phyloP scores from a whole-genome alignment of 176 grass and related monocot species.

The barley (Hordeum vulgare) region MorexV3_pseudomolecules_assembly NC_058518.1:435346549-435347048 shows the following conservation, averaged over 20 bases:
- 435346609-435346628: slow-evolving; percentile 4
- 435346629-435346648: slow-evolving; percentile 44
- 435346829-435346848: not conserved
- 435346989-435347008: too few relatives aligned
- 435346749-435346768: not conserved
- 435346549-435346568: not conserved
- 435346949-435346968: not conserved
- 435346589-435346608: too few relatives aligned
- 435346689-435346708: slow-evolving; percentile 36
- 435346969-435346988: not conserved
- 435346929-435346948: not conserved
- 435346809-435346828: not conserved
- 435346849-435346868: slow-evolving; percentile 43
- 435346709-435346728: slow-evolving; percentile 56
- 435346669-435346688: slow-evolving; percentile 55
- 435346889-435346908: slow-evolving; percentile 47
- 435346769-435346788: not conserved
- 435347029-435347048: too few relatives aligned
- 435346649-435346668: slow-evolving; percentile 55
- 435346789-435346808: not conserved
- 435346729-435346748: slow-evolving; percentile 59
- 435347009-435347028: too few relatives aligned
- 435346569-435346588: not conserved
- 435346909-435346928: not conserved
- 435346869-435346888: slow-evolving; percentile 36